Evolutionary conservation across 2,329 filamentous ascomycete species (phyloP), one percentile per base, ranked within the genome.

Genomic region (Ceratocystis alfenasii): DNA sequence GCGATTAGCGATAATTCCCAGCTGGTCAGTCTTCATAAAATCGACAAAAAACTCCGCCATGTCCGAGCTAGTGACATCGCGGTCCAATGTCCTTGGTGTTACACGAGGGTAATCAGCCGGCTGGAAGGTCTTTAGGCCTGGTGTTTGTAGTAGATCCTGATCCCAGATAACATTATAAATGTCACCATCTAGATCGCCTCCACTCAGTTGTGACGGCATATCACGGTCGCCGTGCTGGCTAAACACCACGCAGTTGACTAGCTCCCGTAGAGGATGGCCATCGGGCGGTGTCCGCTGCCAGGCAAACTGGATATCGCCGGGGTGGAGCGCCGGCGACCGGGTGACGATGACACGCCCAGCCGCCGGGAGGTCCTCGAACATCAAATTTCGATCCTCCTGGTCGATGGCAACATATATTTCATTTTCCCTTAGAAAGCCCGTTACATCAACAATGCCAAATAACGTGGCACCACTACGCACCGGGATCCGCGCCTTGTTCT

Each of bases 391-490:
- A 12, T 66, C 33, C 17, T 44, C 7, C 4, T 55, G 2, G 59
- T 84, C 78, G 46, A 81, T 83, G 0, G 82, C 81, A 64, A 88
- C 81, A 70, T 85, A 92, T 0, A 93, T 81, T 69, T 95, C 78
- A 0, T 82, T 81, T 71, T 89, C 85, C 8, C 80, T 69, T 0
- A 95, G 77, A 45, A 80, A 82, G 0, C 82, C 83, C 0, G 88
- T 90, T 73, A 95, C 90, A 68, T 95, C 90, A 83, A 94, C 88
- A 63, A 95, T 80, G 0, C 90, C 90, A 70, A 90, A 91, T 0
- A 95, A 78, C 0, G 89, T 91, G n/a, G 86, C 81, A 0, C 88
- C 90, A 17, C 86, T 73, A 0, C 81, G 74, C 0, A 95, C 81
- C 0, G 83, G 86, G 44, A 95, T 94, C 0, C 89, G 83, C 0